phyloP scores from a whole-genome alignment of 1,139 yeast species.

The Suhomyces bolitotheri region DNA sequence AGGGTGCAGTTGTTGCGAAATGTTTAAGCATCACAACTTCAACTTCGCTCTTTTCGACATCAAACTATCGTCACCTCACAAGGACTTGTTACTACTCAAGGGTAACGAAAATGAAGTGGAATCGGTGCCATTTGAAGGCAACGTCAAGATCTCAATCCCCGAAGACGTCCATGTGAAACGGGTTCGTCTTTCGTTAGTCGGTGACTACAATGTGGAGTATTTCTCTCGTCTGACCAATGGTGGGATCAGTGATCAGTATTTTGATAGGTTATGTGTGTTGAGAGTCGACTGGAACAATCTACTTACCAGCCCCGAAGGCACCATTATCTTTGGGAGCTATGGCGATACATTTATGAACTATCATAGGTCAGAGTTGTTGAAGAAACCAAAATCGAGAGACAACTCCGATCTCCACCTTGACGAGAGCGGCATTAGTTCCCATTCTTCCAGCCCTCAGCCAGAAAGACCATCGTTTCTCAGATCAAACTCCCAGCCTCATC shows the following conservation, averaged over 20 bases:
- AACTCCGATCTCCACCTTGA: slow-evolving; percentile 8
- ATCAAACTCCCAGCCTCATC: slow-evolving; percentile 21
- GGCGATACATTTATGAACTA: slow-evolving; percentile 34
- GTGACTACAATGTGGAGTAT: slow-evolving; percentile 57
- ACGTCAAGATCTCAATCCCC: slow-evolving; percentile 54
- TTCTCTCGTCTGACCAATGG: slow-evolving; percentile 42
- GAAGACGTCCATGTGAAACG: slow-evolving; percentile 51
- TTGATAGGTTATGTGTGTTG: slow-evolving; percentile 51
- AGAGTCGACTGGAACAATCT: slow-evolving; percentile 63
- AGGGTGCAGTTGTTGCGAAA: no score
- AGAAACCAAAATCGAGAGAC: slow-evolving; percentile 7
- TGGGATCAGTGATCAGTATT: slow-evolving; percentile 41
- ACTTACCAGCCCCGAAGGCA: slow-evolving; percentile 48
- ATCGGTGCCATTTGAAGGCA: slow-evolving; percentile 54
- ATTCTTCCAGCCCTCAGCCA: slow-evolving; percentile 2
- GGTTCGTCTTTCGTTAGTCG: slow-evolving; percentile 49
- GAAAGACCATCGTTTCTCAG: slow-evolving; percentile 21
- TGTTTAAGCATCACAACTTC: slow-evolving; percentile 27
- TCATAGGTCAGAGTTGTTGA: slow-evolving; percentile 16
- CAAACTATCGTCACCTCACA: slow-evolving; percentile 49
- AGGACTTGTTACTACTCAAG: slow-evolving; percentile 52
- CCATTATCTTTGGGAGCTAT: slow-evolving; percentile 42
- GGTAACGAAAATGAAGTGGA: slow-evolving; percentile 64
- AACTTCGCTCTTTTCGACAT: slow-evolving; percentile 36
- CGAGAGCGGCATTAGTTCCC: background rate